phyloP scores from a whole-genome alignment of 2,329 filamentous ascomycete species.

The Colletotrichum higginsianum region DNA sequence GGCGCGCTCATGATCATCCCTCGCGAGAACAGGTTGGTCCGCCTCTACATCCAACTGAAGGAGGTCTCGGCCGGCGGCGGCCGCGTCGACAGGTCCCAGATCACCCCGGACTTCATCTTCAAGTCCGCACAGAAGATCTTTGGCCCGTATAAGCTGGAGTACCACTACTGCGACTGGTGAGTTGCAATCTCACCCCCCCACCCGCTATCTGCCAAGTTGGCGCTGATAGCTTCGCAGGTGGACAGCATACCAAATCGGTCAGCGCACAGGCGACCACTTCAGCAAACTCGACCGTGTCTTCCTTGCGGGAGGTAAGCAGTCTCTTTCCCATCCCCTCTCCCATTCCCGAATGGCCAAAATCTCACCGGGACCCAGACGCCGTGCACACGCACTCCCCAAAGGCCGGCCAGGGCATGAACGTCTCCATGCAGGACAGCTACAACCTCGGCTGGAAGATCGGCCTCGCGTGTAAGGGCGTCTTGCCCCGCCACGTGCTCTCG shows the following conservation, averaged over 20 bases:
- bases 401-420: conserved; percentile 81
- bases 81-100: conserved; percentile 70
- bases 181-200: accelerated
- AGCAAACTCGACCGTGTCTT: conserved; percentile 73
- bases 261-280: conserved; percentile 73
- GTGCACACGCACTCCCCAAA: conserved; percentile 72
- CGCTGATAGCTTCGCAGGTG: conserved; percentile 52
- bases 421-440: conserved; percentile 77
- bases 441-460: conserved; percentile 73
- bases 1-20: conserved; percentile 77
- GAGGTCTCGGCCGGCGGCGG: conserved; percentile 50
- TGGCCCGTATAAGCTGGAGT: conserved; percentile 74
- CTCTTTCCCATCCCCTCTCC: not conserved
- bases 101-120: conserved; percentile 75
- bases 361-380: conserved; percentile 62
- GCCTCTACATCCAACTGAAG: conserved; percentile 75
- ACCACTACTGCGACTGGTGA: conserved; percentile 73
- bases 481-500: conserved; percentile 59
- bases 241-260: conserved; percentile 78
- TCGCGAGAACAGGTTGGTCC: conserved; percentile 73
- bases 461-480: conserved; percentile 59
- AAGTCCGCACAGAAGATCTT: conserved; percentile 74
- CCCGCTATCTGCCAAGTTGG: too few species aligned
- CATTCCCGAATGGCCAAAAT: too few species aligned
- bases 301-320: conserved; percentile 66